phyloP scores from a whole-genome alignment of 768 basidiomycete species.

The Xerocomus potaroensis region DNA sequence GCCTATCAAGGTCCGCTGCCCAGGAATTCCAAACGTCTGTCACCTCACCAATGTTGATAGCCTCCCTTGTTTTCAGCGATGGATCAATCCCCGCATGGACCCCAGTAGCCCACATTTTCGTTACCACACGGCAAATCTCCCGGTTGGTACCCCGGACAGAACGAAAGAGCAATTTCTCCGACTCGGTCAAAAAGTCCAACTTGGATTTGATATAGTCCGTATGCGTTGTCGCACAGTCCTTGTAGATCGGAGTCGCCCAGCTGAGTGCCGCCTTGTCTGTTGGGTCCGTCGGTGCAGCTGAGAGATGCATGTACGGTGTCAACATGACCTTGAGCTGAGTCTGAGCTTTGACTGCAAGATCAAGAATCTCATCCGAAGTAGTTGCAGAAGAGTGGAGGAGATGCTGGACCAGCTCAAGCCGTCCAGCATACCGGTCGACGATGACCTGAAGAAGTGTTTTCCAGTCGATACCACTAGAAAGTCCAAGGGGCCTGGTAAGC shows the following conservation, averaged over 20 bases:
- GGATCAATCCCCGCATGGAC: not conserved
- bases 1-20: not conserved
- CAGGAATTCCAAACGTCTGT: not conserved
- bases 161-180: not conserved
- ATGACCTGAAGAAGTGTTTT: not conserved
- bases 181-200: not conserved
- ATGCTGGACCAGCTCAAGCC: not conserved
- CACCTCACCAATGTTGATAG: not conserved
- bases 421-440: not conserved
- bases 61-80: not conserved
- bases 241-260: not conserved
- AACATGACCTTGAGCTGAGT: not conserved
- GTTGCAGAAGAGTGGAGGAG: not conserved
- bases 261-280: not conserved
- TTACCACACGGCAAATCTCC: not conserved
- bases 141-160: not conserved
- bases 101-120: not conserved
- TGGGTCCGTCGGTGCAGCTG: not conserved
- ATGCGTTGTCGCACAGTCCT: not conserved
- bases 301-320: not conserved
- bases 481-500: not conserved
- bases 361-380: not conserved
- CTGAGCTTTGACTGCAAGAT: not conserved
- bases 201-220: not conserved
- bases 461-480: not conserved